Base-by-base conservation (phyloP, 805 yeast genomes). In the Saccharomycopsis amapae region DNA sequence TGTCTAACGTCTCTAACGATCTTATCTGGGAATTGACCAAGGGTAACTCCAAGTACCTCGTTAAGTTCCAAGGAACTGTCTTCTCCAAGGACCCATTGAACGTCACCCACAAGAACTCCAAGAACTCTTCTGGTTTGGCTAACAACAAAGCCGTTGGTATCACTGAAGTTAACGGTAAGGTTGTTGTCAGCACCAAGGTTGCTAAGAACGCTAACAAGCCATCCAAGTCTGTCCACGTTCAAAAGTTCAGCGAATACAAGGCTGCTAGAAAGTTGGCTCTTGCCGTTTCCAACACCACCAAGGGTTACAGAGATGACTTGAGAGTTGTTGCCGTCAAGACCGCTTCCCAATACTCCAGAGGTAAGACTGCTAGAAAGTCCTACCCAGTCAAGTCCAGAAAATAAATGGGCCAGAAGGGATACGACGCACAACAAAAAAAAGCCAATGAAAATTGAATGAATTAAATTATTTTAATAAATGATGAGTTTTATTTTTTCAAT, bases 21-120 rank as follows among this genome's bases (percentile, higher is more conserved):
- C 66, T 72, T 49, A 60, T 72, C 66, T 72, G 78, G 78, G 72
- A 69, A 56, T 58, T 73, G 45, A 64, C 74, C 65, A 70, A 73
- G 56, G 57, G 62, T 55, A 64, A 72, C 67, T 63, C 69, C 47
- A 57, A 70, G 51, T 72, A 54, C 69, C 63, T 72, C 49, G 75
- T 72, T 53, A 72, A 71, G 70, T 64, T 72, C 55, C 52, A 66
- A 52, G 72, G 69, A 50, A 60, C 61, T 48, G 59, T 56, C 50
- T 64, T 70, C 61, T 72, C 77, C 54, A 58, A 64, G 46, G 78
- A 73, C 64, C 76, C 77, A 57, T 62, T 73, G 56, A 72, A 72
- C 68, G 62, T 65, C 54, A 59, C 68, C 46, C 71, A 69, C 56
- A 59, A 62, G 54, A 67, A 73, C 75, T 59, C 71, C 59, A 65